Evolutionary conservation across 345 rosid genomes (phyloP), one percentile per base, ranked within the genome.

Genomic region (Bruguiera sexangula): DNA sequence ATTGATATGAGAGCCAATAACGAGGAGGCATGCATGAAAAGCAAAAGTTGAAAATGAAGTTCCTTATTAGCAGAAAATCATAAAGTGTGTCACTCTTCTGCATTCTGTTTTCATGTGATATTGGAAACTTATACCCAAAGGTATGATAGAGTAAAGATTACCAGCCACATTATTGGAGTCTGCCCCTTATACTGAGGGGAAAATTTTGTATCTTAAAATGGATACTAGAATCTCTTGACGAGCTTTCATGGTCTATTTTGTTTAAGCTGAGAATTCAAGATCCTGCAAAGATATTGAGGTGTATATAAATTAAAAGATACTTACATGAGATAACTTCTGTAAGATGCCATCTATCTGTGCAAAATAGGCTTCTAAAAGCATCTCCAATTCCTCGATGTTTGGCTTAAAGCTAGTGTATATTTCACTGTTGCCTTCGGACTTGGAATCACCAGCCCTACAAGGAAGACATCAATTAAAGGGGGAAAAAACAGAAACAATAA

Each of bases 311-410:
- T 54, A 11, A 9, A 13, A 22, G 65, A 69, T 62, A 73, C 85
- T 26, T 75, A 83, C 89, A 74, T 70, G 76, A 2, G 87, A 86
- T 26, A 86, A 67, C 59, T 84, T 84, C 54, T 82, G 85, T 26
- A 78, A 68, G 60, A 79, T 78, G 61, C 89, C 85, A 57, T 84
- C 87, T 27, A 80, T 68, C 63, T 86, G 86, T 43, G 80, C 85
- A 73, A 86, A 86, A 65, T 86, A 82, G 19, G 86, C 89, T 75
- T 86, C 86, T 56, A 84, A 75, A 66, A 82, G 83, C 87, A 86
- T 86, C 71, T 86, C 89, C 37, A 86, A 65, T 79, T 82, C 87
- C 73, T 83, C 83, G 0, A 86, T 66, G 57, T 76, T 67, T 34
- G 69, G 84, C 74, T 86, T 85, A 24, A 69, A 27, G 62, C 31